Conservation (phyloP, 164 flowering plant species). For the Kalanchoe fedtschenkoi region DNA sequence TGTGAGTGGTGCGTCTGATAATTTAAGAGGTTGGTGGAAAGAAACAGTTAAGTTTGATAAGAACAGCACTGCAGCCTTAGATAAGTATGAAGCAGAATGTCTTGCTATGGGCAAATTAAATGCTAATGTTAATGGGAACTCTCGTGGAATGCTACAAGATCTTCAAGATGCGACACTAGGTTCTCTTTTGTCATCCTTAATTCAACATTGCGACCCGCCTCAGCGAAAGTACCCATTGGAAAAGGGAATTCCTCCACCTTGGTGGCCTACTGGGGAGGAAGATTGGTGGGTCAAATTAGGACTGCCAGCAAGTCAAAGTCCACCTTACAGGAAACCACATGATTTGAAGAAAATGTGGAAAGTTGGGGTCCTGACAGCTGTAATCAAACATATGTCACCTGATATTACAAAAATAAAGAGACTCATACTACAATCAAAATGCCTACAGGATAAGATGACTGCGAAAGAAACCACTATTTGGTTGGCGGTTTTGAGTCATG, state of each 20-base stretch:
- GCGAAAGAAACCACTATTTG: conserved; percentile 51
- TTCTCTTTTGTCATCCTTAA: conserved; percentile 41
- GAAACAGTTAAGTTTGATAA: conserved; percentile 76
- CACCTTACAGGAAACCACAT: conserved; percentile 57
- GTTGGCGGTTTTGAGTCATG: conserved; percentile 42
- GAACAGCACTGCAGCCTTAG: conserved; percentile 74
- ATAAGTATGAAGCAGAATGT: conserved; percentile 40
- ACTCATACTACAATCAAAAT: conserved; percentile 53
- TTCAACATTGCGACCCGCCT: conserved; percentile 60
- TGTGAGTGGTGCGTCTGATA: conserved; percentile 80
- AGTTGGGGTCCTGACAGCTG: conserved; percentile 45
- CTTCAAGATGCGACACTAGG: conserved; percentile 52
- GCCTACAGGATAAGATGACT: conserved; percentile 58
- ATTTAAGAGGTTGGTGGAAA: conserved; percentile 89
- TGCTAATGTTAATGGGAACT: conserved; percentile 15
- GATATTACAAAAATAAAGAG: conserved; percentile 43
- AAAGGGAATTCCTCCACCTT: conserved; percentile 50
- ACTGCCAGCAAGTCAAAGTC: conserved; percentile 35
- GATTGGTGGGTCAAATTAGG: conserved; percentile 49
- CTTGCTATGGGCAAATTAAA: conserved; percentile 25
- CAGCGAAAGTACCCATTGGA: conserved; percentile 49
- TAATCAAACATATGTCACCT: conserved; percentile 53
- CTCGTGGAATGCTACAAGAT: conserved; percentile 24
- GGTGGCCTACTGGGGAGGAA: conserved; percentile 52
- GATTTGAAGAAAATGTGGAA: conserved; percentile 52